Evolutionary conservation across 495 filamentous ascomycete genomes (phyloP).

Genomic region (Penicillium waksmanii): DNA sequence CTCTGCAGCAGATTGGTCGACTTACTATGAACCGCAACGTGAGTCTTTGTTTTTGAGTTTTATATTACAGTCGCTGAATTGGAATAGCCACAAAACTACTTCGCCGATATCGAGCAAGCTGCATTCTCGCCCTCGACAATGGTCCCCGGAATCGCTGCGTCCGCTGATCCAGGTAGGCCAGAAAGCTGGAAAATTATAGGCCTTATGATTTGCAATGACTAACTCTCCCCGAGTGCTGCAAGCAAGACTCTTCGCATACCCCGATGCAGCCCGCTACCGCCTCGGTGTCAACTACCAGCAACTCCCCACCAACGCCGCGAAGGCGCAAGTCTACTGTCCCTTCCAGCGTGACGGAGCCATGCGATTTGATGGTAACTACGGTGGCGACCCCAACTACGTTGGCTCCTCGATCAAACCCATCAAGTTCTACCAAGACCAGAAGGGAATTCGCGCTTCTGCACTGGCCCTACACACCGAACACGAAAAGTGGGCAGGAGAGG

Average conservation of each 20-base stretch:
- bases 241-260: constrained; percentile 70
- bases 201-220: too few species aligned
- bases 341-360: constrained; percentile 73
- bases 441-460: constrained; percentile 7
- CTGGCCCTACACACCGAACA: constrained; percentile 45
- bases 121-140: constrained; percentile 56
- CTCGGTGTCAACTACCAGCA: constrained; percentile 69
- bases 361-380: constrained; percentile 63
- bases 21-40: constrained; percentile 42
- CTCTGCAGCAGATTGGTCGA: constrained; percentile 38
- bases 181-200: too few species aligned
- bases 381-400: constrained; percentile 61
- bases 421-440: constrained; percentile 22
- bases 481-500: constrained; percentile 59
- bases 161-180: constrained; percentile 43
- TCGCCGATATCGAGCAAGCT: constrained; percentile 53
- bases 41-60: not conserved
- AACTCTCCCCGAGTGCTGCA: constrained; percentile 54
- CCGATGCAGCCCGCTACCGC: constrained; percentile 67
- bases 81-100: constrained; percentile 37
- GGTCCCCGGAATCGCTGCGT: constrained; percentile 47
- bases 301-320: constrained; percentile 39
- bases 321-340: constrained; percentile 59
- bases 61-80: too few species aligned
- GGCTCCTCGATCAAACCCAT: constrained; percentile 37